phyloP scores from a whole-genome alignment of 225 moss, liverwort and hornwort genomes.

The Polytrichum commune region DNA sequence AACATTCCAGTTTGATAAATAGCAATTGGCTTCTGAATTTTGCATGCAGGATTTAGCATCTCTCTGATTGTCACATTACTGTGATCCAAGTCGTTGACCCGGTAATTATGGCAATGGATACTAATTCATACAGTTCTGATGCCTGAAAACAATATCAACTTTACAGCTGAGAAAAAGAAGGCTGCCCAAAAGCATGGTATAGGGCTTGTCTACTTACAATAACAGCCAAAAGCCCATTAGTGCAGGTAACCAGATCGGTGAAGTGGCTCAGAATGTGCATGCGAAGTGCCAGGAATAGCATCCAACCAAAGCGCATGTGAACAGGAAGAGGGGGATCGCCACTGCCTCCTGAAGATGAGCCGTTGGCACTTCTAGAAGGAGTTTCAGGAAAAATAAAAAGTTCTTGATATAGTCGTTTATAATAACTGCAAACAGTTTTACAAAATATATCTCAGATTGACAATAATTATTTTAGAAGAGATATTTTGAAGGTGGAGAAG shows the following conservation, averaged over 20 bases:
- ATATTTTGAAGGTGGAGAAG: too few relatives aligned
- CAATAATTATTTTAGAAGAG: conserved; percentile 6
- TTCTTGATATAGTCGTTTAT: conserved; percentile 87
- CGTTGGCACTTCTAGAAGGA: conserved; percentile 37
- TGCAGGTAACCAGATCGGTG: conserved; percentile 92
- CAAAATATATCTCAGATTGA: conserved; percentile 9
- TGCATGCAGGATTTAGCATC: too few relatives aligned
- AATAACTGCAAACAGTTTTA: conserved; percentile 67
- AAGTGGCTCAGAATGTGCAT: conserved; percentile 80
- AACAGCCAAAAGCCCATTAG: conserved; percentile 94
- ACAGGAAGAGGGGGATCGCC: conserved; percentile 45
- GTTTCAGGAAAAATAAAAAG: conserved; percentile 63
- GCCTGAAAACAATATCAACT: too few relatives aligned
- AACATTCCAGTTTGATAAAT: too few relatives aligned
- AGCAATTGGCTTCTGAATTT: too few relatives aligned
- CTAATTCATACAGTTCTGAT: too few relatives aligned
- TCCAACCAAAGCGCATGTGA: conserved; percentile 97
- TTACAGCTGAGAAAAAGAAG: too few relatives aligned
- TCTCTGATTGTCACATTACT: too few relatives aligned
- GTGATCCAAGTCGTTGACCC: too few relatives aligned
- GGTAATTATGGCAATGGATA: too few relatives aligned
- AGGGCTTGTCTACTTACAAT: conserved; percentile 48
- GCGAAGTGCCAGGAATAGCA: conserved; percentile 92
- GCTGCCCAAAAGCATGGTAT: too few relatives aligned
- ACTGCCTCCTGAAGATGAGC: conserved; percentile 42